These are phyloP conservation scores for Pestalotiopsis sp. DNA, from an alignment of 2,329 filamentous ascomycete species.

Conservation along the genomic window DNA sequence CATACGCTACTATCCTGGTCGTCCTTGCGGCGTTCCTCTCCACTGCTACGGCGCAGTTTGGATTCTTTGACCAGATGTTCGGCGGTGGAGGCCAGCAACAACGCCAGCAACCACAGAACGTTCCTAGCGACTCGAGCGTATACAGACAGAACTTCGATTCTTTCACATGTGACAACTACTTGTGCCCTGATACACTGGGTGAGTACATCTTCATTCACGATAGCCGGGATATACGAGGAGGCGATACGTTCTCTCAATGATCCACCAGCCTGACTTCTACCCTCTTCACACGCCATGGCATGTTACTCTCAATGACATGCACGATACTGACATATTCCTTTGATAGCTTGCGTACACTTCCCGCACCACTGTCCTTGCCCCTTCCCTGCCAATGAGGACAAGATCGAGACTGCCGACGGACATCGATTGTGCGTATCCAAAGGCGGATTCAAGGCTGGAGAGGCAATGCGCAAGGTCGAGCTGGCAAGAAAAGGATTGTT, in stretches of 20 bases:
- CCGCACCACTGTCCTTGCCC: conserved; percentile 96
- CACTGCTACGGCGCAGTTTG: conserved; percentile 76
- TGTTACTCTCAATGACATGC: not conserved
- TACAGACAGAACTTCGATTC: conserved; percentile 54
- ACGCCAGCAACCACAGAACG: conserved; percentile 70
- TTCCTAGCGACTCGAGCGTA: conserved; percentile 79
- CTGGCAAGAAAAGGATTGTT: conserved; percentile 78
- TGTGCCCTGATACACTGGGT: conserved; percentile 87
- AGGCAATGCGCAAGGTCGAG: conserved; percentile 76
- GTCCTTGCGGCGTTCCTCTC: conserved; percentile 63
- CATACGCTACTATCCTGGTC: conserved; percentile 31
- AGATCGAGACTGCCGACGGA: conserved; percentile 74
- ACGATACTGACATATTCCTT: not conserved
- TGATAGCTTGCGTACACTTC: conserved; percentile 85
- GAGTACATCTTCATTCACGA: conserved; percentile 9
- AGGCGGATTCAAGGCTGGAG: conserved; percentile 73
- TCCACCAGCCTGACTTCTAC: not conserved
- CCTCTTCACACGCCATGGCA: not conserved
- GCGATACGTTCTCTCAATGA: not conserved
- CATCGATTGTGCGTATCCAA: conserved; percentile 74
- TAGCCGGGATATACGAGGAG: not conserved
- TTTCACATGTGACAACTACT: conserved; percentile 91
- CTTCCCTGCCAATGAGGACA: conserved; percentile 76
- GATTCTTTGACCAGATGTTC: conserved; percentile 99
- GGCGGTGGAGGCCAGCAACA: conserved; percentile 50